phyloP scores from a whole-genome alignment of 257 asterid genomes.

The Apocynum venetum region DNA sequence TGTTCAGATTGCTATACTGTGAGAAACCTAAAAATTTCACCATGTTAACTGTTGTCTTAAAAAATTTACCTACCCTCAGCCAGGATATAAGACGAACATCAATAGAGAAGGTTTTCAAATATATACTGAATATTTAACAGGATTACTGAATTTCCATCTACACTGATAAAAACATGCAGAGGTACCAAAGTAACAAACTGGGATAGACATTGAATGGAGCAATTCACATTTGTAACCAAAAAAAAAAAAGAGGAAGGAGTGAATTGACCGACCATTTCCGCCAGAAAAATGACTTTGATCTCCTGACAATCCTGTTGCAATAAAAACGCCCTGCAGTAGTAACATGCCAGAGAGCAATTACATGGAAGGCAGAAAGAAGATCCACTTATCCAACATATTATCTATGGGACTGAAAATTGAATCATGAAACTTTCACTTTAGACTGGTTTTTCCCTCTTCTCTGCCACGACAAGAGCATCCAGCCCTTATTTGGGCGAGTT shows the following conservation, averaged over 20 bases:
- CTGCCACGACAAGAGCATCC: background rate
- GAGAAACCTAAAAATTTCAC: background rate
- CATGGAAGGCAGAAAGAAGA: background rate
- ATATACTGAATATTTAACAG: background rate
- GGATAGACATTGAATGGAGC: background rate
- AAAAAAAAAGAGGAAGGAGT: background rate
- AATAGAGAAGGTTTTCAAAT: background rate
- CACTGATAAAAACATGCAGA: background rate
- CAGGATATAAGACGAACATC: background rate
- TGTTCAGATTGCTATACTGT: constrained; percentile 9
- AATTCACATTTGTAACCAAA: background rate
- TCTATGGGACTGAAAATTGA: background rate
- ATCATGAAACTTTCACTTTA: background rate
- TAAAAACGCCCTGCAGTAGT: constrained; percentile 40
- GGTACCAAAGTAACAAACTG: background rate
- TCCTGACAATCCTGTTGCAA: constrained; percentile 38
- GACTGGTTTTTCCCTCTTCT: background rate
- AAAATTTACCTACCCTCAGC: background rate
- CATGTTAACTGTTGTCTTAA: no score
- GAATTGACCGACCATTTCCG: constrained; percentile 58
- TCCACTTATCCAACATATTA: background rate
- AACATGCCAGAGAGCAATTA: background rate
- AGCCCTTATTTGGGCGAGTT: no score
- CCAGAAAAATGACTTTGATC: constrained; percentile 44
- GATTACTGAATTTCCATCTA: background rate